Percentiles rank a stretch among this genome's conserved stretches.
phyloP scores from a whole-genome alignment of 768 basidiomycete genomes.

The Auricularia auricula-judae region DNA sequence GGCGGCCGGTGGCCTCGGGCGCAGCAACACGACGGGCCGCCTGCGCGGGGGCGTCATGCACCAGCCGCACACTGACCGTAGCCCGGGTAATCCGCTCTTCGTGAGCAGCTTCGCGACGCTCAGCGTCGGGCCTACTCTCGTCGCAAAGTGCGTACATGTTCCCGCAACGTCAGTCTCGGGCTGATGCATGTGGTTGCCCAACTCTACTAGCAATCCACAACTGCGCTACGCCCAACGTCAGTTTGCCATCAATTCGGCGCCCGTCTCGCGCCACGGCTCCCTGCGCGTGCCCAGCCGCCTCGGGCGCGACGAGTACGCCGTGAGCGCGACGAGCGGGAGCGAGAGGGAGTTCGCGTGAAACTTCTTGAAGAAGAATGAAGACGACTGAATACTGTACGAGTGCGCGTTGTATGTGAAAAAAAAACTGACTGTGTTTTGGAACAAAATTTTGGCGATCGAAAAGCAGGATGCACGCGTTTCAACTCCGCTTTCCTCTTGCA shows the following conservation, averaged over 20 bases:
- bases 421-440: no score
- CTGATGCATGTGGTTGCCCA: no score
- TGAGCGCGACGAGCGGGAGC: background rate
- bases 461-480: no score
- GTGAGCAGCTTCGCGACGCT: conserved; percentile 1
- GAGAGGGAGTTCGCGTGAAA: background rate
- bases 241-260: no score
- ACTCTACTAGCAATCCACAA: background rate
- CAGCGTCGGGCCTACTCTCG: background rate
- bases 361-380: no score
- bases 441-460: no score
- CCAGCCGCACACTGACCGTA: background rate
- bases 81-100: background rate
- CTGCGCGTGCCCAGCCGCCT: background rate
- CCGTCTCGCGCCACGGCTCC: no score
- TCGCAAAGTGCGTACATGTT: background rate
- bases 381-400: no score
- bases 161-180: no score
- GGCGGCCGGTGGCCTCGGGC: background rate
- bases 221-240: background rate
- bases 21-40: background rate
- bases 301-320: background rate
- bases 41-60: background rate
- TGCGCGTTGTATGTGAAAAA: no score
- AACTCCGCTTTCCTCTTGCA: no score